phyloP scores from a whole-genome alignment of 2,329 filamentous ascomycete species.

The Ceratocystis destructans region DNA sequence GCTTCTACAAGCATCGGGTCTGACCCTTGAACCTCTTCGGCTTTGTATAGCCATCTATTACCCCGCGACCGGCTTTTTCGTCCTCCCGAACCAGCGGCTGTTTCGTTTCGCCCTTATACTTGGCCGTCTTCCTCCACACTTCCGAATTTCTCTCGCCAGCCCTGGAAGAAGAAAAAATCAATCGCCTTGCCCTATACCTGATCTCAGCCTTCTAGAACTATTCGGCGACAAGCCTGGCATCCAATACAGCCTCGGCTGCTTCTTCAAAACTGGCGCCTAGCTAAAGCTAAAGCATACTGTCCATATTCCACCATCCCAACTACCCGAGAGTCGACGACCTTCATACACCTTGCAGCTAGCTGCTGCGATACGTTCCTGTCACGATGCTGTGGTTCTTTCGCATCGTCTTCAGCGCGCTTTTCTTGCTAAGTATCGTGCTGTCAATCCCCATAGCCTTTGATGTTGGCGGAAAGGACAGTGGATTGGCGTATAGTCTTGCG shows the following conservation, averaged over 20 bases:
- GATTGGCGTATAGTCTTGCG: constrained; percentile 81
- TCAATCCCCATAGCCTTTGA: constrained; percentile 96
- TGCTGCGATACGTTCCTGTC: constrained; percentile 7
- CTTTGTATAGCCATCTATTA: neutral
- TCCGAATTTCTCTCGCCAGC: neutral
- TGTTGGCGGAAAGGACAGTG: constrained; percentile 88
- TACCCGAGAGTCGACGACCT: neutral
- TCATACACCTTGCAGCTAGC: neutral
- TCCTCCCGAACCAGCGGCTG: neutral
- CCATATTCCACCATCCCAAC: neutral
- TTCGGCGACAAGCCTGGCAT: neutral
- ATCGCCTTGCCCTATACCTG: neutral
- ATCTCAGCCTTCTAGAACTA: neutral
- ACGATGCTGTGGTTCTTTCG: constrained; percentile 74
- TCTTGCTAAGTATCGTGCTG: constrained; percentile 83
- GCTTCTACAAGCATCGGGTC: neutral
- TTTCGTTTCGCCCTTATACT: neutral
- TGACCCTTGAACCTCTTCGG: neutral
- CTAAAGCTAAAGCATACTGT: neutral
- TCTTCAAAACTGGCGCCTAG: neutral
- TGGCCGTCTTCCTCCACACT: neutral
- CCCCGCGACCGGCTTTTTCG: neutral
- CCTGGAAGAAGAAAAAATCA: neutral
- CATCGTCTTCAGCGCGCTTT: constrained; percentile 65
- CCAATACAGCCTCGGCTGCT: neutral